Evolutionary conservation across 1,139 yeast genomes (phyloP).

Genomic region (Scheffersomyces illinoinensis): DNA sequence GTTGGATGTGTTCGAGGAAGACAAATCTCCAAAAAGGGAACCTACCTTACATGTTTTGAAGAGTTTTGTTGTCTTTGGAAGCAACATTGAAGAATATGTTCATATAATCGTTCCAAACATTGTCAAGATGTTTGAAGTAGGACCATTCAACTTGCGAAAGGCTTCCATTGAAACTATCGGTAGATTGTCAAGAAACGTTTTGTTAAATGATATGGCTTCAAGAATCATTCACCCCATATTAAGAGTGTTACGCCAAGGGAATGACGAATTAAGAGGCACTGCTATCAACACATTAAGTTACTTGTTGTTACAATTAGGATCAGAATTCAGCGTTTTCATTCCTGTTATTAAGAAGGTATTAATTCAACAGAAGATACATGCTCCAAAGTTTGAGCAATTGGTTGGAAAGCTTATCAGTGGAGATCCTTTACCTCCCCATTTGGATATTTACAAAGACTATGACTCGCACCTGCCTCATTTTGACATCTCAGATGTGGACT

Average conservation of each 20-base stretch:
- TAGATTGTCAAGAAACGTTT: slow-evolving; percentile 70
- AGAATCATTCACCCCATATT: slow-evolving; percentile 85
- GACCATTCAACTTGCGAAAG: slow-evolving; percentile 58
- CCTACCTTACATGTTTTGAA: slow-evolving; percentile 78
- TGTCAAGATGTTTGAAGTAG: slow-evolving; percentile 76
- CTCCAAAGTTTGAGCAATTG: slow-evolving; percentile 76
- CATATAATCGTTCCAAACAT: slow-evolving; percentile 85
- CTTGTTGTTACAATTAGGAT: slow-evolving; percentile 75
- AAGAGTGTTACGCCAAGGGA: slow-evolving; percentile 60
- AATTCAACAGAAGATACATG: slow-evolving; percentile 63
- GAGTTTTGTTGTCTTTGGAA: slow-evolving; percentile 87
- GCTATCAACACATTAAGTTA: slow-evolving; percentile 82
- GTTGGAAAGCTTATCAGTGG: slow-evolving; percentile 77
- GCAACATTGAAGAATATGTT: slow-evolving; percentile 83
- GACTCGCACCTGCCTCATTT: slow-evolving; percentile 52
- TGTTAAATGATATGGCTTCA: slow-evolving; percentile 85
- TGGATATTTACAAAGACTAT: slow-evolving; percentile 68
- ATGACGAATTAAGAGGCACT: slow-evolving; percentile 63
- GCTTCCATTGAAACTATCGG: slow-evolving; percentile 88
- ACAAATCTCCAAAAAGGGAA: slow-evolving; percentile 60
- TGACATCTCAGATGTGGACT: slow-evolving; percentile 66
- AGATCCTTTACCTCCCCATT: slow-evolving; percentile 84
- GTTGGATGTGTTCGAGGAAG: slow-evolving; percentile 77
- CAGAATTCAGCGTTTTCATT: slow-evolving; percentile 82
- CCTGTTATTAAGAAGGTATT: slow-evolving; percentile 81